These are phyloP conservation scores for Physocladia obscura DNA, from an alignment of 192 early-diverging fungal species.

Conservation along the genomic window DNA sequence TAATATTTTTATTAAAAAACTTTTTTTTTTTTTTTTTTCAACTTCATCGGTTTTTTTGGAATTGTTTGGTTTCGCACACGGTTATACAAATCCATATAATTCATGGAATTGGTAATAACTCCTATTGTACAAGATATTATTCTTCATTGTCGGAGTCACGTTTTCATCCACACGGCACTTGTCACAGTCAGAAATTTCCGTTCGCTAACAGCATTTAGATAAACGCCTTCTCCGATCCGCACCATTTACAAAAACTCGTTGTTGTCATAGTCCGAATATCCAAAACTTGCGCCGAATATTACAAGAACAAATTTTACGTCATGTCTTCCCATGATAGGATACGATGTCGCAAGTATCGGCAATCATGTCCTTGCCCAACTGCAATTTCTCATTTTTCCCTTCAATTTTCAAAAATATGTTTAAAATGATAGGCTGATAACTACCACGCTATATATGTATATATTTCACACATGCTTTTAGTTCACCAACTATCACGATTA, in stretches of 20 bases:
- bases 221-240: conserved; percentile 95
- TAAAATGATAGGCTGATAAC: too few species aligned
- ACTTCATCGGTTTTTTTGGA: conserved; percentile 75
- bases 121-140: conserved; percentile 95
- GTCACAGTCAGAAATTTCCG: conserved; percentile 78
- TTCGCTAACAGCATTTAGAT: conserved; percentile 90
- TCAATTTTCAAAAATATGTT: too few species aligned
- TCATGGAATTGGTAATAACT: conserved; percentile 93
- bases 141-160: conserved; percentile 84
- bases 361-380: too few species aligned
- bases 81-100: conserved; percentile 75
- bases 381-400: too few species aligned
- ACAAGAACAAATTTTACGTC: conserved; percentile 98
- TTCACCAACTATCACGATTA: too few species aligned
- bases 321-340: conserved; percentile 82
- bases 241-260: conserved; percentile 99
- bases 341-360: too few species aligned
- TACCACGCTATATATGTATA: too few species aligned
- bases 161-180: conserved; percentile 90
- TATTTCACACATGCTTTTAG: too few species aligned
- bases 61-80: conserved; percentile 79
- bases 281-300: conserved; percentile 92
- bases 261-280: conserved; percentile 98
- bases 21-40: too few species aligned
- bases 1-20: too few species aligned